phyloP scores from a whole-genome alignment of 805 yeast genomes.

The Candida fluviatilis region DNA sequence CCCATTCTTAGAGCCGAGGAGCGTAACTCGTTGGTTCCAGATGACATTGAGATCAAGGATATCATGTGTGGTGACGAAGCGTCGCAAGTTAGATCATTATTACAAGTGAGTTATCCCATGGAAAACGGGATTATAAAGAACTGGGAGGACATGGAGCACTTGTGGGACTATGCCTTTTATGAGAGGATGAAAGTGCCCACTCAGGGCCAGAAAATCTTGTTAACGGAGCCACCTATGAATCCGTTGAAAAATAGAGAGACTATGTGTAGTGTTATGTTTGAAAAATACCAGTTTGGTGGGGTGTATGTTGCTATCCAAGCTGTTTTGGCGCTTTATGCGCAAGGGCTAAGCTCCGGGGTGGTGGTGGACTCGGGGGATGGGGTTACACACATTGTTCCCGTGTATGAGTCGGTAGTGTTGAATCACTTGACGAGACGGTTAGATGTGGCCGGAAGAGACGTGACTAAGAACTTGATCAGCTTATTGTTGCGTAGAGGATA shows the following conservation, averaged over 20 bases:
- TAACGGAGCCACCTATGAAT: conserved; percentile 98
- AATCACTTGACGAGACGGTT: conserved; percentile 88
- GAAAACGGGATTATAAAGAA: conserved; percentile 95
- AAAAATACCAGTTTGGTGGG: conserved; percentile 84
- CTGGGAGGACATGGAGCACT: conserved; percentile 98
- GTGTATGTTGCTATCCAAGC: conserved; percentile 97
- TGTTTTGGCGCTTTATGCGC: conserved; percentile 95
- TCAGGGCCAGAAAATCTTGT: conserved; percentile 69
- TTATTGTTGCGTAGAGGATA: conserved; percentile 91
- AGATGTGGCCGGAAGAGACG: conserved; percentile 98
- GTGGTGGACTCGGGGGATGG: conserved; percentile 99
- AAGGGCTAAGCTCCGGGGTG: conserved; percentile 93
- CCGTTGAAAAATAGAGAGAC: conserved; percentile 85
- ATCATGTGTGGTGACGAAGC: conserved; percentile 99
- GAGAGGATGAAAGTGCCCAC: conserved; percentile 81
- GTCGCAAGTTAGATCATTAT: conserved; percentile 78
- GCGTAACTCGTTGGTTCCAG: conserved; percentile 50
- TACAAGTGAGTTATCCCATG: conserved; percentile 97
- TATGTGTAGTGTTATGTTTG: conserved; percentile 93
- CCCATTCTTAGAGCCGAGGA: conserved; percentile 97
- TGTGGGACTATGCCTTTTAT: conserved; percentile 97
- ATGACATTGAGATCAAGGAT: conserved; percentile 77
- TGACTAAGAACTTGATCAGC: conserved; percentile 91
- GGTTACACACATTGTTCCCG: conserved; percentile 97
- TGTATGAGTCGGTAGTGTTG: conserved; percentile 93